A percentile compares a stretch with the other conserved stretches of the same genome.
phyloP scores from a whole-genome alignment of 371 early-diverging fungal species.

The Mucor indicus region DNA sequence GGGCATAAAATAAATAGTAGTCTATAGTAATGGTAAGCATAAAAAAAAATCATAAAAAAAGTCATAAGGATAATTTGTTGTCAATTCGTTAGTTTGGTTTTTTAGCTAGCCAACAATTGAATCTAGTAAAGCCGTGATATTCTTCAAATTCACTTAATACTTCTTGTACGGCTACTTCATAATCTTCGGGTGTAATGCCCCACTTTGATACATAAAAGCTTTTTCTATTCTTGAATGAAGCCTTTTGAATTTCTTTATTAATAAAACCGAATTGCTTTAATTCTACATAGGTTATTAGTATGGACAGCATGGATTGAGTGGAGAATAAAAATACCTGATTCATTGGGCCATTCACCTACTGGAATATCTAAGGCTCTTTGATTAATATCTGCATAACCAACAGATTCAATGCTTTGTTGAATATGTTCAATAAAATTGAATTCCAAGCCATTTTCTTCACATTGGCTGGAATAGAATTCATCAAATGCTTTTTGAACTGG shows the following conservation, averaged over 20 bases:
- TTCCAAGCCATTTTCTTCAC: slow-evolving; percentile 28
- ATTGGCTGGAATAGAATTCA: slow-evolving; percentile 33
- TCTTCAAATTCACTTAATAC: slow-evolving; percentile 46
- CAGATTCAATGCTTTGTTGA: slow-evolving; percentile 12
- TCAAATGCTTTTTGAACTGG: slow-evolving; percentile 47
- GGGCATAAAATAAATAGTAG: too few relatives aligned
- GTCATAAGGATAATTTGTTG: too few relatives aligned
- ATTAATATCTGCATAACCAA: slow-evolving; percentile 25
- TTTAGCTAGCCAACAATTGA: slow-evolving; percentile 39
- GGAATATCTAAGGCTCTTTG: slow-evolving; percentile 39
- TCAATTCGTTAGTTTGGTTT: too few relatives aligned
- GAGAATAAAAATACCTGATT: slow-evolving; percentile 19
- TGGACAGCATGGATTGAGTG: too few relatives aligned
- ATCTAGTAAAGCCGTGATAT: slow-evolving; percentile 43
- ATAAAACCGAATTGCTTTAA: slow-evolving; percentile 53
- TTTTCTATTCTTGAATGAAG: slow-evolving; percentile 35
- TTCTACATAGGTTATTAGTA: too few relatives aligned
- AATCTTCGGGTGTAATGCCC: slow-evolving; percentile 41
- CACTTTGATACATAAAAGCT: slow-evolving; percentile 33
- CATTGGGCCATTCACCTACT: slow-evolving; percentile 49
- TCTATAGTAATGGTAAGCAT: too few relatives aligned
- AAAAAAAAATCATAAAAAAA: too few relatives aligned
- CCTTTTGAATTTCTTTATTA: slow-evolving; percentile 45
- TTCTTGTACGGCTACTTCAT: slow-evolving; percentile 44
- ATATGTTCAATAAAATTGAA: slow-evolving; percentile 26